These are phyloP conservation scores for Amaranthus cruentus DNA, from an alignment of 148 eudicot genomes.

Conservation along the genomic window DNA sequence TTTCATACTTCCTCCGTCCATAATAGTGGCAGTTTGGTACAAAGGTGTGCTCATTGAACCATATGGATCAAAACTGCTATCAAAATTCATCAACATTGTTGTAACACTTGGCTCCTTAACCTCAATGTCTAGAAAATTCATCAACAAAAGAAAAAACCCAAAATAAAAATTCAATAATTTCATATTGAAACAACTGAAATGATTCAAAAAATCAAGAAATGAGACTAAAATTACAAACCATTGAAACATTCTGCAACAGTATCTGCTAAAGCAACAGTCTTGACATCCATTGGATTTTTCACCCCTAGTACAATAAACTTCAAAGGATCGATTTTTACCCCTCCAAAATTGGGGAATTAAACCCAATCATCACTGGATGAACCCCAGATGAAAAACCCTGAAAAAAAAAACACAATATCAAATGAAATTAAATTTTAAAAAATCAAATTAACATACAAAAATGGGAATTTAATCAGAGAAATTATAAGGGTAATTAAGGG, in stretches of 20 bases:
- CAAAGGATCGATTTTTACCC: constrained; percentile 30
- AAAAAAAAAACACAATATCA: background rate
- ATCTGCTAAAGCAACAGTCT: constrained; percentile 45
- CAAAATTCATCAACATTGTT: constrained; percentile 81
- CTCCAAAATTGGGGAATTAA: constrained; percentile 19
- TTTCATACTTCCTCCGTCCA: constrained; percentile 50
- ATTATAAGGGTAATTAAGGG: background rate
- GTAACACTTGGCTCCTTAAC: constrained; percentile 62
- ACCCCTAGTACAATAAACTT: constrained; percentile 40
- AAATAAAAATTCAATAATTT: constrained; percentile 1
- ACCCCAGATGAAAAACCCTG: constrained; percentile 38
- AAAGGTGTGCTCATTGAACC: constrained; percentile 80
- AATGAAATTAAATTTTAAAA: background rate
- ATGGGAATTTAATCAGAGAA: background rate
- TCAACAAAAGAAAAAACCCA: background rate
- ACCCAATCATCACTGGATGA: constrained; percentile 33
- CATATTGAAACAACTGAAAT: background rate
- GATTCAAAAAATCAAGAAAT: background rate
- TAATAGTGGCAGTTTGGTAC: constrained; percentile 93
- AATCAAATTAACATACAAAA: background rate
- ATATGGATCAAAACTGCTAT: constrained; percentile 79
- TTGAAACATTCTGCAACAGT: constrained; percentile 46
- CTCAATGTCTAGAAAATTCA: constrained; percentile 35
- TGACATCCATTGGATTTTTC: constrained; percentile 64
- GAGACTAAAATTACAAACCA: constrained; percentile 37